Percentiles rank a stretch among this genome's conserved stretches.
phyloP scores from a whole-genome alignment of 257 asterid species.

The Lavandula angustifolia region DNA sequence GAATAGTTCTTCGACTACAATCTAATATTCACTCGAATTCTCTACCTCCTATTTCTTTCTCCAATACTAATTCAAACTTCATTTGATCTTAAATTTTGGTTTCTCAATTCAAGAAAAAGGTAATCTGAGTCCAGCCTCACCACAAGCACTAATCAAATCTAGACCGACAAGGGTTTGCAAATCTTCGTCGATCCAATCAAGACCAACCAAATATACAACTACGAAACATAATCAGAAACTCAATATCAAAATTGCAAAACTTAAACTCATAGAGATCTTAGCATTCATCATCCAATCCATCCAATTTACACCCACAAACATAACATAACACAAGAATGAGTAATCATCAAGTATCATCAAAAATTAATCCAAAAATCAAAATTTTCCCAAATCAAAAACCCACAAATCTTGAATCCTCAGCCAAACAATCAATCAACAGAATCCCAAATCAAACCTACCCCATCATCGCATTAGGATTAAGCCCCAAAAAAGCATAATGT shows the following conservation, averaged over 20 bases:
- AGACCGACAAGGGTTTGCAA: not conserved
- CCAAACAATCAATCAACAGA: constrained; percentile 14
- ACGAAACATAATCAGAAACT: no score
- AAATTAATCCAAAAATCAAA: not conserved
- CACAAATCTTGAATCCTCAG: constrained; percentile 9
- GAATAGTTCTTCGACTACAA: not conserved
- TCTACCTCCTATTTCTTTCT: not conserved
- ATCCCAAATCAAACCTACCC: constrained; percentile 51
- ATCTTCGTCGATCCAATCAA: not conserved
- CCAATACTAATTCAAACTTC: constrained; percentile 3
- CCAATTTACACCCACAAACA: constrained; percentile 1
- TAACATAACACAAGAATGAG: constrained; percentile 5
- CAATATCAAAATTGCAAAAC: constrained; percentile 7
- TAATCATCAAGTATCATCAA: not conserved
- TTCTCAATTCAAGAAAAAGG: constrained; percentile 7
- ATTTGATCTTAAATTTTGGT: not conserved
- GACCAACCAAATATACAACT: not conserved
- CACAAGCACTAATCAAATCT: not conserved
- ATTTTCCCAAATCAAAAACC: not conserved
- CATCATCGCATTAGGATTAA: constrained; percentile 59
- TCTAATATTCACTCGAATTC: not conserved
- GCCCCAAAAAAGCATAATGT: constrained; percentile 42
- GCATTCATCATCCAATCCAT: not conserved
- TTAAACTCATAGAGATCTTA: not conserved
- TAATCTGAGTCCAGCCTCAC: not conserved